phyloP scores from a whole-genome alignment of 257 asterid species.

The Petunia axillaris region DNA sequence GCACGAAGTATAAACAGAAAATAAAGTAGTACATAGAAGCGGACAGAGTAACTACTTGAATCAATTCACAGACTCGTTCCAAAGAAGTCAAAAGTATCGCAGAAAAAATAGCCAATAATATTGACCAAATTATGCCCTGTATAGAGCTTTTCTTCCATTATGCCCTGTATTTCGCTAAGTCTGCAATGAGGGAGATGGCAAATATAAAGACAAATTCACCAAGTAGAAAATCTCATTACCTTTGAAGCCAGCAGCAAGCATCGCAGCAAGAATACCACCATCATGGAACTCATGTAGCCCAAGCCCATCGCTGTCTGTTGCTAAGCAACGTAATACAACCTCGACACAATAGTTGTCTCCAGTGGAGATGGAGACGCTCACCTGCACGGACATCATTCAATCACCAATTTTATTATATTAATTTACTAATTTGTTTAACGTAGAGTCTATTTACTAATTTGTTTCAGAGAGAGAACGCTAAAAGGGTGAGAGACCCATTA shows the following conservation, averaged over 20 bases:
- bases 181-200: background rate
- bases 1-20: background rate
- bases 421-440: background rate
- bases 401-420: background rate
- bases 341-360: slow-evolving; percentile 71
- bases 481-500: background rate
- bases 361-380: slow-evolving; percentile 61
- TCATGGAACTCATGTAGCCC: slow-evolving; percentile 76
- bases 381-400: slow-evolving; percentile 48
- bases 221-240: slow-evolving; percentile 45
- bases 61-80: background rate
- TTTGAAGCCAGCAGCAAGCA: slow-evolving; percentile 92
- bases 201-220: background rate
- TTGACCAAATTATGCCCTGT: too few relatives aligned
- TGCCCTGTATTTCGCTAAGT: too few relatives aligned
- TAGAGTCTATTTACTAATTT: background rate
- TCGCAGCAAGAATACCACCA: slow-evolving; percentile 85
- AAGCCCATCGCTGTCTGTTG: slow-evolving; percentile 88
- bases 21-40: background rate
- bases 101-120: background rate
- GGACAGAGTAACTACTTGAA: background rate
- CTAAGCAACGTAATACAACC: slow-evolving; percentile 84
- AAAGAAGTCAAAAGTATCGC: background rate
- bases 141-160: too few relatives aligned
- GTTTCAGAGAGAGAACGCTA: background rate